Evolutionary conservation across 176 grass and related monocot species (phyloP), one percentile per base, ranked within the genome.

Genomic region (Puccinellia tenuiflora): DNA sequence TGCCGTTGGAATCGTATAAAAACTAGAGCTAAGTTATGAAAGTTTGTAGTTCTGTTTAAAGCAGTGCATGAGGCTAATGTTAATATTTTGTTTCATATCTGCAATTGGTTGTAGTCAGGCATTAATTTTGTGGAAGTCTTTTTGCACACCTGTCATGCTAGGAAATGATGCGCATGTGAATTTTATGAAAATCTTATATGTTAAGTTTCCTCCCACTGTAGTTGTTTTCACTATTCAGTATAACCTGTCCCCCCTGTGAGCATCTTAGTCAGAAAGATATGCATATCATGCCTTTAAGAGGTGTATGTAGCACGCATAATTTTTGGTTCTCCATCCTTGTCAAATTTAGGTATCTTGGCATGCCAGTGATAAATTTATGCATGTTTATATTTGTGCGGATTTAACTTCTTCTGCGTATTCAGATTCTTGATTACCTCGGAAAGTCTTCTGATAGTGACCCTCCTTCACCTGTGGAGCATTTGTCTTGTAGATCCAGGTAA

Each of bases 351-450:
- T 34, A 30, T 83, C 22, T 35, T 7, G 6, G 42, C 31, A 12
- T 79, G 46, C 48, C 67, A 73, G 26, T 0, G 8, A 75, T 31
- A 30, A 67, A 50, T 38, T 5, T 47, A 15, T 54, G 26, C 13
- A 17, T 75, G 68, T 39, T 76, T 65, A 47, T 59, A 47, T 85
- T 46, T n/a, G 34, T 65, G 61, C 48, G 10, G 22, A 79, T 42
- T 73, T 92, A 57, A 68, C 10, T 45, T 84, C 17, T 79, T 13
- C 45, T 84, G 33, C 29, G 34, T 15, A 7, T 52, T 86, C 87
- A 99, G 96, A 99, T 99, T 83, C 92, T 99, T 66, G 93, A 99
- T 93, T 99, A 95, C 88, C 89, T 96, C 33, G 83, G 91, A n/a
- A 94, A 92, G 64, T 99, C 93, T 74, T 88, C 80, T 78, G 93